These are phyloP conservation scores for Herpotrichia juniperi DNA, from an alignment of 2,329 filamentous ascomycete genomes.

Conservation along the genomic window DNA sequence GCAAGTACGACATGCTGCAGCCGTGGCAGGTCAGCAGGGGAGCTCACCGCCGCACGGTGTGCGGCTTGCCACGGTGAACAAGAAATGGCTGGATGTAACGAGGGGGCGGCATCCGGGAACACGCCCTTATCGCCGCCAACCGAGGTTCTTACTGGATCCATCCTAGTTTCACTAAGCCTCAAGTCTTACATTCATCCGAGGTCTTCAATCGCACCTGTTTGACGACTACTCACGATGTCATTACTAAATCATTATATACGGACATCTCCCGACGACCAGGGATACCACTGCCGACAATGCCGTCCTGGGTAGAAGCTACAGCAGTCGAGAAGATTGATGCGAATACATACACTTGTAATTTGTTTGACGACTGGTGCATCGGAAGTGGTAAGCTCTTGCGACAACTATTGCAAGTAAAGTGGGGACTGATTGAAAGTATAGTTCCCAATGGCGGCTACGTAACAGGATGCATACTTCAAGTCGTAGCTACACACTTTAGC, in stretches of 20 bases:
- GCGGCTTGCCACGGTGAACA: conserved; percentile 13
- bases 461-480: conserved; percentile 65
- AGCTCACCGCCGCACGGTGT: not conserved
- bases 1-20: conserved; percentile 1
- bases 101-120: conserved; percentile 6
- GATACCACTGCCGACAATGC: conserved; percentile 26
- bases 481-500: conserved; percentile 64
- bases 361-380: conserved; percentile 68
- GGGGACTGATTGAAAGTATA: conserved; percentile 31
- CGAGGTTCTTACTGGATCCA: conserved; percentile 27
- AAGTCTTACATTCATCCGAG: conserved; percentile 21
- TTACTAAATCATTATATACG: not conserved
- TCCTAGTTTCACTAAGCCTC: not conserved
- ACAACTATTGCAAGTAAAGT: not conserved
- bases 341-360: conserved; percentile 63
- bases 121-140: conserved; percentile 10
- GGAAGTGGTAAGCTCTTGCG: conserved; percentile 59
- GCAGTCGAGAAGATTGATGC: conserved; percentile 56
- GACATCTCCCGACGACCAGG: not conserved
- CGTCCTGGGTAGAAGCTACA: conserved; percentile 56
- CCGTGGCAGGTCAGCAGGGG: not conserved
- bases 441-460: conserved; percentile 76
- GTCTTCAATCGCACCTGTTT: conserved; percentile 13
- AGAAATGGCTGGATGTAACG: conserved; percentile 20
- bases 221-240: conserved; percentile 2